phyloP scores from a whole-genome alignment of 495 filamentous ascomycete species.

The Massariosphaeria phaeospora region DNA sequence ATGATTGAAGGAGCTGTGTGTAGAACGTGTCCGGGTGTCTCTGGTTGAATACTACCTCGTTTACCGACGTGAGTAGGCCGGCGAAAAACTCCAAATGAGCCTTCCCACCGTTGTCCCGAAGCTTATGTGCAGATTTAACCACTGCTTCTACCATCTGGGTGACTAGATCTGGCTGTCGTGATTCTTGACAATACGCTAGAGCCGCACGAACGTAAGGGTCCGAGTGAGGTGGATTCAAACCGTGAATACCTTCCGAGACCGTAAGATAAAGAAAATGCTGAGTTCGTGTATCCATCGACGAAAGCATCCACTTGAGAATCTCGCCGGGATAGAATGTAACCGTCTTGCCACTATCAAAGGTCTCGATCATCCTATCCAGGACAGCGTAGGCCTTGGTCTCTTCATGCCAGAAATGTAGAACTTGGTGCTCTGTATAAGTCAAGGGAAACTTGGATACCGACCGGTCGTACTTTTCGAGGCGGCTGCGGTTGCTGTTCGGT shows the following conservation, averaged over 20 bases:
- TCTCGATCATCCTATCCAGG: conserved; percentile 29
- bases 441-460: conserved; percentile 20
- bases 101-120: conserved; percentile 13
- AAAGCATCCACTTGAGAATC: conserved; percentile 27
- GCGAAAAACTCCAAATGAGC: conserved; percentile 23
- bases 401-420: conserved; percentile 19
- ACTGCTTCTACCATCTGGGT: conserved; percentile 13
- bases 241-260: conserved; percentile 17
- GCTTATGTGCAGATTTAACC: conserved; percentile 6
- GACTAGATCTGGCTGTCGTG: background rate
- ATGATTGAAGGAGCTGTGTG: conserved; percentile 5
- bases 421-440: conserved; percentile 1
- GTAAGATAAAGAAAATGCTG: conserved; percentile 4
- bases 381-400: conserved; percentile 14
- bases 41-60: conserved; percentile 12
- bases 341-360: conserved; percentile 23
- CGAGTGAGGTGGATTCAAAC: conserved; percentile 4
- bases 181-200: conserved; percentile 21
- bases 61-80: conserved; percentile 3
- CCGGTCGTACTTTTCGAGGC: conserved; percentile 21
- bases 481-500: background rate
- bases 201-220: conserved; percentile 28
- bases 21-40: conserved; percentile 18
- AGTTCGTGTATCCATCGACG: background rate
- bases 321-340: conserved; percentile 26